phyloP scores from a whole-genome alignment of 2,329 filamentous ascomycete genomes.

The Capronia coronata region DNA sequence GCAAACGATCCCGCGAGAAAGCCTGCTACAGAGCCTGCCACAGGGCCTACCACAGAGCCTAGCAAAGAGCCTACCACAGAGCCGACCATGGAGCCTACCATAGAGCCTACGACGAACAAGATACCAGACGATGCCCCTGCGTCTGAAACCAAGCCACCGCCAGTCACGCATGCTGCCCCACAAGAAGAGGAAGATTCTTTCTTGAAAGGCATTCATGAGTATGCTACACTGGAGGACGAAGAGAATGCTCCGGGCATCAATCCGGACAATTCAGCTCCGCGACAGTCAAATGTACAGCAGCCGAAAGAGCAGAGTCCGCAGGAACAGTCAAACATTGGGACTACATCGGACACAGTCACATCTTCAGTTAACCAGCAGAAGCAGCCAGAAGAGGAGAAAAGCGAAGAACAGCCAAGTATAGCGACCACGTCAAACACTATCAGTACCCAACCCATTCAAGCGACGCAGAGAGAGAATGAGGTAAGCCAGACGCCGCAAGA shows the following conservation, averaged over 20 bases:
- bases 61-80: neutral
- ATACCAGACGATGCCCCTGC: neutral
- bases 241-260: slow-evolving; percentile 5
- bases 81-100: neutral
- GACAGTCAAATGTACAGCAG: neutral
- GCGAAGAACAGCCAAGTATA: neutral
- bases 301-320: neutral
- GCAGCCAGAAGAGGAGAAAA: too few relatives aligned
- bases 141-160: neutral
- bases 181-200: slow-evolving; percentile 29
- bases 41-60: too few relatives aligned
- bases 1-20: too few relatives aligned
- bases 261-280: slow-evolving; percentile 3
- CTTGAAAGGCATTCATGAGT: slow-evolving; percentile 42
- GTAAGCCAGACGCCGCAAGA: neutral
- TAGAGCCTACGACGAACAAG: neutral
- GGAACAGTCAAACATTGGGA: neutral
- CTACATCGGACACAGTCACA: neutral
- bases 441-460: neutral
- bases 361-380: neutral
- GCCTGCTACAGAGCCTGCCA: neutral
- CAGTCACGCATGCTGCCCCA: neutral
- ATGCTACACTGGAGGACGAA: slow-evolving; percentile 30
- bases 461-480: neutral
- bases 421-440: too few relatives aligned